Evolutionary conservation across 2,329 filamentous ascomycete genomes (phyloP).

Genomic region (Fusarium buxicola): DNA sequence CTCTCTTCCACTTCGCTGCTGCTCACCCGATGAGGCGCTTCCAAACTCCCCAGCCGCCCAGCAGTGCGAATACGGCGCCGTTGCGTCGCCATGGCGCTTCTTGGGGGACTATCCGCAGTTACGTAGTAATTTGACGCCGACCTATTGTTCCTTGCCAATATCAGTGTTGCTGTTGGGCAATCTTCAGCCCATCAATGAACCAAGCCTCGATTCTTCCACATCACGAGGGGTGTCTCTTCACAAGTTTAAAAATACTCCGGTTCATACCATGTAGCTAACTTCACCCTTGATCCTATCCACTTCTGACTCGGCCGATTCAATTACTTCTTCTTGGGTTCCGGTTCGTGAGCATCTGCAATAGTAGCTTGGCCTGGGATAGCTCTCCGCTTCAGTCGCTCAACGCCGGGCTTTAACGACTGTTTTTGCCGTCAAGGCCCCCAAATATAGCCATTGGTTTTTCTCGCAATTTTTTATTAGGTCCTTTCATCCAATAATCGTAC

Average conservation of each 20-base stretch:
- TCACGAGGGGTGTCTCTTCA: slow-evolving; percentile 10
- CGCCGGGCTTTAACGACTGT: not conserved
- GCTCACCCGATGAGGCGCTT: slow-evolving; percentile 3
- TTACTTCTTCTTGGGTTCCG: slow-evolving; percentile 10
- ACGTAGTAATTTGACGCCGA: slow-evolving; percentile 12
- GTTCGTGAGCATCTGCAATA: slow-evolving; percentile 18
- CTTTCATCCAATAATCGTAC: slow-evolving; percentile 32
- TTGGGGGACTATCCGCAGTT: not conserved
- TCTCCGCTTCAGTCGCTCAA: too few relatives aligned
- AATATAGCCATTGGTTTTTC: slow-evolving; percentile 23
- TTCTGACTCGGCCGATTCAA: slow-evolving; percentile 16
- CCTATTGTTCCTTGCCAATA: slow-evolving; percentile 38
- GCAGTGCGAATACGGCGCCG: slow-evolving; percentile 9
- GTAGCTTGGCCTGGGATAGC: slow-evolving; percentile 18
- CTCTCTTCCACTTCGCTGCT: not conserved
- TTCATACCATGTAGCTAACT: not conserved
- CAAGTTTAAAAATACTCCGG: not conserved
- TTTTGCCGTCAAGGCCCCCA: slow-evolving; percentile 10
- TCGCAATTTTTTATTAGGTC: not conserved
- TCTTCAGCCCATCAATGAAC: slow-evolving; percentile 14
- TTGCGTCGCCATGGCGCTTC: slow-evolving; percentile 1
- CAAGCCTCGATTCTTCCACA: slow-evolving; percentile 8
- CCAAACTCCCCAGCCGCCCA: not conserved
- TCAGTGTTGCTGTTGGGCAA: slow-evolving; percentile 17
- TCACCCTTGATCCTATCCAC: slow-evolving; percentile 1